These are phyloP conservation scores for Fusarium caatingaense DNA, from an alignment of 2,329 filamentous ascomycete species.

Conservation along the genomic window DNA sequence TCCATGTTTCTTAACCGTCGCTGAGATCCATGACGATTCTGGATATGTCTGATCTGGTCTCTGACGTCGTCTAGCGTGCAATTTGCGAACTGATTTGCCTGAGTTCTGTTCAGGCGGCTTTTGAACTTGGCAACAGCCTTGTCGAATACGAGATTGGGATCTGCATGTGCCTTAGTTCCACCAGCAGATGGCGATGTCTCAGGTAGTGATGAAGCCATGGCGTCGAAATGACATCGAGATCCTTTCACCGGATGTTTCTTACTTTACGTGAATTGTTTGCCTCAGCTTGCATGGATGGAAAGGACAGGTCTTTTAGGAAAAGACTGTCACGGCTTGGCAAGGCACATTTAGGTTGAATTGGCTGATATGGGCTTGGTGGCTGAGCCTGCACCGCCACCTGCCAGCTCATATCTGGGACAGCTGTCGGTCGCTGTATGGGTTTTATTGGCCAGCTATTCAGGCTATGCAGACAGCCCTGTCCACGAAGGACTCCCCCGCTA, in stretches of 20 bases:
- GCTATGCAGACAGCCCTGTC: background rate
- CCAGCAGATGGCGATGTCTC: accelerated
- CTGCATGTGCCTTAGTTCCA: background rate
- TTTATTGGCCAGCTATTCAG: background rate
- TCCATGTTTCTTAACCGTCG: background rate
- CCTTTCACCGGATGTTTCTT: background rate
- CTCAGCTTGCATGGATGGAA: background rate
- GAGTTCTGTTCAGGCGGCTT: background rate
- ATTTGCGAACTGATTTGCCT: background rate
- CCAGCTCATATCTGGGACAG: background rate
- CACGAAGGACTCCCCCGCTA: background rate
- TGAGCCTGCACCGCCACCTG: background rate
- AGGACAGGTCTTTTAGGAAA: background rate
- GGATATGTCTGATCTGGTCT: background rate
- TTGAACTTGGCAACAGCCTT: background rate
- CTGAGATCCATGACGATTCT: background rate
- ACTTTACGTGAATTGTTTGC: accelerated
- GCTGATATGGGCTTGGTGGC: background rate
- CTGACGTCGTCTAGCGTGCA: background rate
- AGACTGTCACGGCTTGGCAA: background rate
- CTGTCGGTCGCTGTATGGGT: background rate
- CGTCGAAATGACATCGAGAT: accelerated
- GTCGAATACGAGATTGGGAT: background rate
- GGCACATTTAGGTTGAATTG: background rate
- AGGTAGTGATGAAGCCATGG: background rate